A percentile compares a stretch with the other conserved stretches of the same genome.
Conservation (phyloP, 768 basidiomycete species). For the Lentinula boryana region DNA sequence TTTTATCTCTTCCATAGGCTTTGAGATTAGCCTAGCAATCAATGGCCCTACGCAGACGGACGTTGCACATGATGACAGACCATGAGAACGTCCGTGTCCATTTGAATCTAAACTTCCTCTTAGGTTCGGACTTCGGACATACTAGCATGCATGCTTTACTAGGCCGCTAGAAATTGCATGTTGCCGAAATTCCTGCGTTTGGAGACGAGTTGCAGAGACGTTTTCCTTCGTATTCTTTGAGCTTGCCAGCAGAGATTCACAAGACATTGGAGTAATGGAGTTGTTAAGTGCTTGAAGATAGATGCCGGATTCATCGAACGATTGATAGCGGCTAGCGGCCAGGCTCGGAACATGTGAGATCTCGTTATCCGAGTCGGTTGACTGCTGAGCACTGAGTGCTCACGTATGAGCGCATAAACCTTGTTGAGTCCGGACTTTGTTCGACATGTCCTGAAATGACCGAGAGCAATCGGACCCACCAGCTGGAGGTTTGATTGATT, state of each 20-base stretch:
- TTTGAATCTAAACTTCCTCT: neutral
- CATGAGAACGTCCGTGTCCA: neutral
- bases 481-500: neutral
- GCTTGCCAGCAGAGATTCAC: too few species aligned
- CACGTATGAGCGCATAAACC: neutral
- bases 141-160: neutral
- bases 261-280: too few species aligned
- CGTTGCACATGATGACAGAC: neutral
- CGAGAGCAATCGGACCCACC: neutral
- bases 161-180: too few species aligned
- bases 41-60: neutral
- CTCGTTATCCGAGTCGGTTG: neutral
- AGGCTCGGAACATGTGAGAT: neutral
- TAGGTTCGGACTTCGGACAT: neutral
- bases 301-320: too few species aligned
- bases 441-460: neutral
- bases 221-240: too few species aligned
- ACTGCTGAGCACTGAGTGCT: neutral
- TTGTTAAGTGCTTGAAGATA: too few species aligned
- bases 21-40: neutral
- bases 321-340: neutral
- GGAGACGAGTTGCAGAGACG: too few species aligned
- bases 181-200: too few species aligned
- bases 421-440: neutral
- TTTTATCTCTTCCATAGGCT: neutral